phyloP scores from a whole-genome alignment of 2,329 filamentous ascomycete genomes.

The Colletotrichum scovillei region DNA sequence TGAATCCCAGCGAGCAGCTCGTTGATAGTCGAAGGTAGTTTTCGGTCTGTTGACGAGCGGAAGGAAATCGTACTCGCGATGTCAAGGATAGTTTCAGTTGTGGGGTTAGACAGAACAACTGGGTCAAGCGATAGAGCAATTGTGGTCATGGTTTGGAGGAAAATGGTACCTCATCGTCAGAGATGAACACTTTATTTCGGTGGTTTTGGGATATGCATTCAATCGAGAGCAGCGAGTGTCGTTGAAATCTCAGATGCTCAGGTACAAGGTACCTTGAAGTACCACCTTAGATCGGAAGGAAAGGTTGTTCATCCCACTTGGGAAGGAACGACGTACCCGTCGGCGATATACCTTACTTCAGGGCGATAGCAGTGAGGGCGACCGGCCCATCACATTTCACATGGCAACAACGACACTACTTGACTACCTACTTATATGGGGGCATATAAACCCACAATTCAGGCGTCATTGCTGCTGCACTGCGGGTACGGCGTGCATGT shows the following conservation, averaged over 20 bases:
- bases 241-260: neutral
- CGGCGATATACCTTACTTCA: neutral
- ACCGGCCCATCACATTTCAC: neutral
- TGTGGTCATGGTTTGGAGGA: constrained; percentile 2
- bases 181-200: neutral
- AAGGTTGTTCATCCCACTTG: neutral
- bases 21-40: neutral
- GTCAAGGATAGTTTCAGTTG: neutral
- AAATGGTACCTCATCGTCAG: neutral
- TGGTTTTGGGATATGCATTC: neutral
- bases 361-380: neutral
- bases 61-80: constrained; percentile 18
- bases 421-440: neutral
- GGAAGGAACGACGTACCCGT: neutral
- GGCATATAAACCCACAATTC: neutral
- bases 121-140: constrained; percentile 6
- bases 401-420: neutral
- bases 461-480: neutral
- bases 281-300: neutral
- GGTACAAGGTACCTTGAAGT: neutral
- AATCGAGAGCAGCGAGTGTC: neutral
- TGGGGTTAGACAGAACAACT: neutral
- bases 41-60: neutral
- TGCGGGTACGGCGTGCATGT: neutral
- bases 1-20: constrained; percentile 4